Conservation (phyloP, 1,139 yeast species). For the Nadsonia starkeyi-henricii region DNA sequence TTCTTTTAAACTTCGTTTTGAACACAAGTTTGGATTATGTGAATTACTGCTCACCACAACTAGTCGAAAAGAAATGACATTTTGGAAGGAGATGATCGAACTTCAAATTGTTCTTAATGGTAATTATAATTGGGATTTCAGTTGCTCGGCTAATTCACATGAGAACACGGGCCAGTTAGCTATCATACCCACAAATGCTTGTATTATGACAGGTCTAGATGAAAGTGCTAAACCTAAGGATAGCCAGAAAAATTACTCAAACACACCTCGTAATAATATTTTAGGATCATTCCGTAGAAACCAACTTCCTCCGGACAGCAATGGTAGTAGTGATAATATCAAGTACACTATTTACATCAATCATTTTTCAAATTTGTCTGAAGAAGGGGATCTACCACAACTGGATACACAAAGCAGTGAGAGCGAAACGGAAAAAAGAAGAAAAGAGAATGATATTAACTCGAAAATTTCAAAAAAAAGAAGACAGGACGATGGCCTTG, state of each 20-base stretch:
- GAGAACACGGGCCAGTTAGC: conserved; percentile 2
- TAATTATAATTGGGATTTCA: conserved; percentile 6
- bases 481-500: no score
- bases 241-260: neutral
- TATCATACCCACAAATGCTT: conserved; percentile 1
- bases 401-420: neutral
- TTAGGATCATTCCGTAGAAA: neutral
- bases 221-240: neutral
- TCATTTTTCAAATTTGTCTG: neutral
- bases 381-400: neutral
- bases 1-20: conserved; percentile 35
- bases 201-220: neutral
- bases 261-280: neutral
- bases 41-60: conserved; percentile 34
- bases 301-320: neutral
- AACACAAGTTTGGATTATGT: conserved; percentile 27
- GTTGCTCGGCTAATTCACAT: conserved; percentile 1
- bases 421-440: neutral
- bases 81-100: conserved; percentile 32
- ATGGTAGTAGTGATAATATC: neutral
- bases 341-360: neutral
- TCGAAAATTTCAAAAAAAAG: conserved; percentile 1
- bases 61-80: conserved; percentile 23
- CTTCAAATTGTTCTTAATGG: conserved; percentile 5
- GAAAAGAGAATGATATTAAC: conserved; percentile 1